Percentiles rank a stretch among this genome's conserved stretches.
These are phyloP conservation scores for Chlorella ohadii DNA, from an alignment of 139 green algal genomes.

Conservation along the genomic window DNA sequence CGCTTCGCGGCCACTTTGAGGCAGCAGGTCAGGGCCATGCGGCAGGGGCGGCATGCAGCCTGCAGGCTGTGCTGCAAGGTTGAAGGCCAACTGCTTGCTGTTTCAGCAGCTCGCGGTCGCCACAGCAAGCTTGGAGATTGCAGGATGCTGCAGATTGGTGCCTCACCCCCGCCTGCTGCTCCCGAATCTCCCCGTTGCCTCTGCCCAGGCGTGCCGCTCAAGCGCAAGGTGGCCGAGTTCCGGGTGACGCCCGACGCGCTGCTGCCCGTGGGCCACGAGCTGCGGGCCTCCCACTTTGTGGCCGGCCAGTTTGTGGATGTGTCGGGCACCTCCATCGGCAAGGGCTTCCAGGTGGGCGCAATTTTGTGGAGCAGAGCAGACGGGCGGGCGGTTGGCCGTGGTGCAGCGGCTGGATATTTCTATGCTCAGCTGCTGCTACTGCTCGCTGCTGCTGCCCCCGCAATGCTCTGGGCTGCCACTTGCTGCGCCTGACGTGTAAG, in stretches of 20 bases:
- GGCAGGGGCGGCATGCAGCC: background rate
- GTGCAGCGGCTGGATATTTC: too few relatives aligned
- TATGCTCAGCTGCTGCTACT: too few relatives aligned
- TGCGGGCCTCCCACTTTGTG: constrained; percentile 89
- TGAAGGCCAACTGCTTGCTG: too few relatives aligned
- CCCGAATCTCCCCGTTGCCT: background rate
- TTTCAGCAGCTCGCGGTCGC: too few relatives aligned
- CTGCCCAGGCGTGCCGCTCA: constrained; percentile 64
- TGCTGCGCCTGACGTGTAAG: too few relatives aligned
- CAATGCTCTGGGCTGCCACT: too few relatives aligned
- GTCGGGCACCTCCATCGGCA: constrained; percentile 89
- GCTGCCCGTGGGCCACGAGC: constrained; percentile 82
- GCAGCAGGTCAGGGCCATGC: background rate
- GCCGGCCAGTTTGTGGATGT: constrained; percentile 96
- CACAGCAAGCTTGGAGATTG: too few relatives aligned
- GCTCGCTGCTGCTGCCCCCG: too few relatives aligned
- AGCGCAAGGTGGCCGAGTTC: constrained; percentile 90
- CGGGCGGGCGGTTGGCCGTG: too few relatives aligned
- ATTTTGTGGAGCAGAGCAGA: too few relatives aligned
- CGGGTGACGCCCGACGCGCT: constrained; percentile 82
- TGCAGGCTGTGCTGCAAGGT: background rate
- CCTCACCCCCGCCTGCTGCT: background rate
- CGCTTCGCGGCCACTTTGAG: constrained; percentile 38
- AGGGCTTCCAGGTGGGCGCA: constrained; percentile 81
- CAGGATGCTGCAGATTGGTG: too few relatives aligned